A percentile compares a stretch with the other conserved stretches of the same genome.
phyloP scores from a whole-genome alignment of 2,329 filamentous ascomycete genomes.

The Bipolaris bicolor region DNA sequence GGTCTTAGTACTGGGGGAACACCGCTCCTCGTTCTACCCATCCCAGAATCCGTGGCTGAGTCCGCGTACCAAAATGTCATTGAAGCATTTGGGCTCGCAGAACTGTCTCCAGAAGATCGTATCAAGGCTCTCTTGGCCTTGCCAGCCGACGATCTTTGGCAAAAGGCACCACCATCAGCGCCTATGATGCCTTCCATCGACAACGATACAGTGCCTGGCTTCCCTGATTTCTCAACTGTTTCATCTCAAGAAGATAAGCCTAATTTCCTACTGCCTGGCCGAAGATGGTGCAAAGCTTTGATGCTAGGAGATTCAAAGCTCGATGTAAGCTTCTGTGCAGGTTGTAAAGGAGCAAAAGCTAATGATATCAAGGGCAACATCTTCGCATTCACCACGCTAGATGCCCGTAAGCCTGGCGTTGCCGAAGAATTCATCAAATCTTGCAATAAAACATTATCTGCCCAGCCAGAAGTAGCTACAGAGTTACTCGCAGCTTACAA shows the following conservation, averaged over 20 bases:
- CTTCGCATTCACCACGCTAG: slow-evolving; percentile 32
- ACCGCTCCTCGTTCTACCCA: slow-evolving; percentile 50
- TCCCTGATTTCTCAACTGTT: slow-evolving; percentile 34
- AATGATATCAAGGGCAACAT: slow-evolving; percentile 30
- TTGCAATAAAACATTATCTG: slow-evolving; percentile 38
- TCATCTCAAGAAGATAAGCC: slow-evolving; percentile 33
- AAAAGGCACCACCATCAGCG: slow-evolving; percentile 48
- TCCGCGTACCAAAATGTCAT: slow-evolving; percentile 51
- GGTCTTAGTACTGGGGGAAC: slow-evolving; percentile 52
- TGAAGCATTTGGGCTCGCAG: slow-evolving; percentile 49
- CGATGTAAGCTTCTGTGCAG: slow-evolving; percentile 46
- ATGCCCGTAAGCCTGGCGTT: slow-evolving; percentile 37
- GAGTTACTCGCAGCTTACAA: slow-evolving; percentile 50
- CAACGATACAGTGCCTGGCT: slow-evolving; percentile 49
- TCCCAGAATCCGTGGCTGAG: slow-evolving; percentile 51
- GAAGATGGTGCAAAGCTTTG: slow-evolving; percentile 55
- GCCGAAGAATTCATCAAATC: slow-evolving; percentile 45
- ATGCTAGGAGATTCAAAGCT: slow-evolving; percentile 57
- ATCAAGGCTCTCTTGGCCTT: slow-evolving; percentile 51
- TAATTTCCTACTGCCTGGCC: slow-evolving; percentile 45
- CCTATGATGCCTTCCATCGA: slow-evolving; percentile 52
- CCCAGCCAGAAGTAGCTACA: slow-evolving; percentile 26
- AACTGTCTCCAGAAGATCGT: slow-evolving; percentile 48
- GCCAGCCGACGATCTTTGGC: slow-evolving; percentile 51
- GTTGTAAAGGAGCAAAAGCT: not conserved